Conservation (phyloP, 805 yeast genomes). For the Barnettozyma pratensis region DNA sequence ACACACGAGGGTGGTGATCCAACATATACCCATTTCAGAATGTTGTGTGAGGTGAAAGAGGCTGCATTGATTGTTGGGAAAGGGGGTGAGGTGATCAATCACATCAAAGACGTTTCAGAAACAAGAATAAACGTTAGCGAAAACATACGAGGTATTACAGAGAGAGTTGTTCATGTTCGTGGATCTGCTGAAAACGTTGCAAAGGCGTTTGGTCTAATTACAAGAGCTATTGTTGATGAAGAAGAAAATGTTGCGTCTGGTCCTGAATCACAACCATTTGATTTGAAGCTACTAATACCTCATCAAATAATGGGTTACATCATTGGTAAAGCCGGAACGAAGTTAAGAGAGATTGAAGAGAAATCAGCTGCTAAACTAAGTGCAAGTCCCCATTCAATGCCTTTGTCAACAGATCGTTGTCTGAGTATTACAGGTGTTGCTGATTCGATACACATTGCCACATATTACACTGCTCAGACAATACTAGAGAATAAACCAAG, state of each 20-base stretch:
- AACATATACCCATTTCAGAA: conserved; percentile 61
- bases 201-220: conserved; percentile 71
- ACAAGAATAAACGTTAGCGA: conserved; percentile 70
- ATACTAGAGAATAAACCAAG: conserved; percentile 50
- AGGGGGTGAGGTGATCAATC: conserved; percentile 69
- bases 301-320: conserved; percentile 76
- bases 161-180: conserved; percentile 65
- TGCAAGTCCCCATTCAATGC: conserved; percentile 68
- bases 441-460: conserved; percentile 82
- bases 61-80: conserved; percentile 75
- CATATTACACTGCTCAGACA: conserved; percentile 67
- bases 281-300: conserved; percentile 62
- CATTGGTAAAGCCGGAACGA: conserved; percentile 71
- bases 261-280: conserved; percentile 46
- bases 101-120: conserved; percentile 55
- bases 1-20: conserved; percentile 38
- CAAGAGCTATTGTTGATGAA: conserved; percentile 61
- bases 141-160: conserved; percentile 65
- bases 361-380: conserved; percentile 70
- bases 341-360: conserved; percentile 77
- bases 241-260: conserved; percentile 60
- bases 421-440: conserved; percentile 72
- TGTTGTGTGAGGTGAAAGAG: conserved; percentile 71
- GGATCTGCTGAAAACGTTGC: conserved; percentile 79
- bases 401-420: conserved; percentile 73